Base-by-base conservation (phyloP, 164 flowering plant species). In the Saururus chinensis region DNA sequence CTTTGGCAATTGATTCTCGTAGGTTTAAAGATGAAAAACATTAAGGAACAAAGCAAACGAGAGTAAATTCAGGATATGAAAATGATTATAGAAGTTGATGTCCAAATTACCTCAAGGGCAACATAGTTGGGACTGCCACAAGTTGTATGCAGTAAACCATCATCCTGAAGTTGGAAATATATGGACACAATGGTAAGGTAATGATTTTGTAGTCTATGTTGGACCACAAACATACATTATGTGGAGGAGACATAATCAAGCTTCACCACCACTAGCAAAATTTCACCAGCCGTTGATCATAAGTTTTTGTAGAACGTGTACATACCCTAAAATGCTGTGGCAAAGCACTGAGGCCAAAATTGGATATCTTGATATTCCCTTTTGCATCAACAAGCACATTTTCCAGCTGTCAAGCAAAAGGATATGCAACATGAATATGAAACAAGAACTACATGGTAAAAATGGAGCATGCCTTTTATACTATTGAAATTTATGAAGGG, bases 61-160 rank as follows among this genome's bases (percentile, higher is more conserved):
- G 4, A 30, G 37, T n/a, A n/a, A n/a, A n/a, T n/a, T n/a, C n/a
- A n/a, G n/a, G n/a, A n/a, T n/a, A n/a, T n/a, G n/a, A 30, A 30
- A 2, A 30, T 30, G 37, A 30, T 30, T 30, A 30, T 30, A 30
- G 37, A 2, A 30, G 37, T 30, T 6, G 37, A 30, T 30, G 37
- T 30, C 37, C 37, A 51, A 19, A 51, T 49, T 52, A 75, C 77
- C 80, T 95, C 99, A 4, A 97, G 99, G 4, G 99, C 99, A 75
- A 95, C 96, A 70, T 95, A 95, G 70, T 90, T 85, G 16, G 99
- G 99, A 70, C 92, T 95, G 70, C 99, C 99, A 61, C 99, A 93
- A 41, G 96, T 87, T 64, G 99, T 93, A 71, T 93, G 99, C 61
- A 90, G 73, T 59, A 93, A 79, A 1, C 99, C 97, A 52, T 91